Conservation (phyloP, 2,329 filamentous ascomycete species). For the Exophiala bonariae region DNA sequence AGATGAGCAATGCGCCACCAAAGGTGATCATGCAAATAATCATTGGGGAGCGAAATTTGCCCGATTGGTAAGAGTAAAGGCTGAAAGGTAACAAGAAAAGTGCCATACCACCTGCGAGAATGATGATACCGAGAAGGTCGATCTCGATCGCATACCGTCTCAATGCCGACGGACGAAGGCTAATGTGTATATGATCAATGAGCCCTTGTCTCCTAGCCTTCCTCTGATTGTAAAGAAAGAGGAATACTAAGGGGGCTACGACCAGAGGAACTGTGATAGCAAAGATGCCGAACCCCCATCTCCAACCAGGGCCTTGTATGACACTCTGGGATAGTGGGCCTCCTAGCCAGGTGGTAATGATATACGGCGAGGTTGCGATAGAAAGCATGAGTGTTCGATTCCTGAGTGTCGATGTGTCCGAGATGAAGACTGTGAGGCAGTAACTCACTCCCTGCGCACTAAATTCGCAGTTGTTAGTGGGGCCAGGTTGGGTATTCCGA, state of each 20-base stretch:
- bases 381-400: slow-evolving; percentile 62
- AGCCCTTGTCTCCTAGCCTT: slow-evolving; percentile 57
- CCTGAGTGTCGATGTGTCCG: slow-evolving; percentile 61
- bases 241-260: slow-evolving; percentile 51
- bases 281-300: slow-evolving; percentile 64
- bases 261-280: slow-evolving; percentile 58
- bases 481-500: no score
- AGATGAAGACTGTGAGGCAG: slow-evolving; percentile 58
- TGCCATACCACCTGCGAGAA: slow-evolving; percentile 59
- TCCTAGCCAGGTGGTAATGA: slow-evolving; percentile 60
- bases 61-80: slow-evolving; percentile 43
- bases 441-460: slow-evolving; percentile 53
- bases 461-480: background rate
- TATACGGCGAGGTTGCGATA: slow-evolving; percentile 55
- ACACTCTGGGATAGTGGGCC: slow-evolving; percentile 51
- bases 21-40: slow-evolving; percentile 54
- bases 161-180: slow-evolving; percentile 36
- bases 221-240: slow-evolving; percentile 54
- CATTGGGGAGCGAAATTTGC: slow-evolving; percentile 43
- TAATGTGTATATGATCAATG: slow-evolving; percentile 35
- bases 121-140: slow-evolving; percentile 57
- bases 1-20: slow-evolving; percentile 53
- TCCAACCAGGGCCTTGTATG: slow-evolving; percentile 51
- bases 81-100: slow-evolving; percentile 66
- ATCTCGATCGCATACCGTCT: slow-evolving; percentile 58